A percentile compares a stretch with the other conserved stretches of the same genome.
These are phyloP conservation scores for Miscanthus lutarioriparius DNA, from an alignment of 176 grass and related monocot genomes.

Conservation along the genomic window DNA sequence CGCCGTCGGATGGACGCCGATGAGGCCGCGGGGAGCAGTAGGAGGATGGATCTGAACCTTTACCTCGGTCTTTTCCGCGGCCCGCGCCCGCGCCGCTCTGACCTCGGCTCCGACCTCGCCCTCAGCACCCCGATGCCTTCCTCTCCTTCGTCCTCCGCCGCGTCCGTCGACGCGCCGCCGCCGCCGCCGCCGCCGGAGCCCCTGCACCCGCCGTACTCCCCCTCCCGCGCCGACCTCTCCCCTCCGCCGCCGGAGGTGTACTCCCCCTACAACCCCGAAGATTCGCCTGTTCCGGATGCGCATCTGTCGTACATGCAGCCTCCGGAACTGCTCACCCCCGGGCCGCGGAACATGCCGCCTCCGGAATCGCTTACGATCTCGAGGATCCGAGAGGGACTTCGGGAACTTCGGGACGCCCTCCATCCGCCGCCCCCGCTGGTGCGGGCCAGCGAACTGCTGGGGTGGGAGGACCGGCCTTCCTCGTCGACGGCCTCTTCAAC, in stretches of 20 bases:
- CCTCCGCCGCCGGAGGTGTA: constrained; percentile 46
- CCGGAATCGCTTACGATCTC: background rate
- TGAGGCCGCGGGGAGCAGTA: constrained; percentile 52
- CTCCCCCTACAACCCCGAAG: constrained; percentile 54
- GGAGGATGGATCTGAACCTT: constrained; percentile 99
- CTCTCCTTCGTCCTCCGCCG: constrained; percentile 59
- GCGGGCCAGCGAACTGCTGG: constrained; percentile 45
- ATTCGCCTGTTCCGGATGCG: constrained; percentile 28
- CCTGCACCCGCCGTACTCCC: constrained; percentile 35
- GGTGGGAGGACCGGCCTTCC: constrained; percentile 54
- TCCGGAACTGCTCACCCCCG: constrained; percentile 13
- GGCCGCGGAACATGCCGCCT: constrained; percentile 20
- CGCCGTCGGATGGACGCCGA: constrained; percentile 57
- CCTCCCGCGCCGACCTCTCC: constrained; percentile 25
- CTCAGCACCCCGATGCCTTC: constrained; percentile 83
- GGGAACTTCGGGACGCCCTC: constrained; percentile 46
- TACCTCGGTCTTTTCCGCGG: constrained; percentile 83
- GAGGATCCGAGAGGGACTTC: constrained; percentile 30
- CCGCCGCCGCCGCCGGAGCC: constrained; percentile 30
- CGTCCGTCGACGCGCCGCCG: constrained; percentile 54
- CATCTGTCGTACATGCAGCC: constrained; percentile 39
- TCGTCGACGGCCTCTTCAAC: constrained; percentile 57
- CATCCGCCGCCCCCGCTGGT: constrained; percentile 23
- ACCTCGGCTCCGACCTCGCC: constrained; percentile 92
- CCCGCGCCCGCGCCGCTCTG: constrained; percentile 68